Base-by-base conservation (phyloP, 2,329 filamentous ascomycete genomes). In the Blastomyces parvus region DNA sequence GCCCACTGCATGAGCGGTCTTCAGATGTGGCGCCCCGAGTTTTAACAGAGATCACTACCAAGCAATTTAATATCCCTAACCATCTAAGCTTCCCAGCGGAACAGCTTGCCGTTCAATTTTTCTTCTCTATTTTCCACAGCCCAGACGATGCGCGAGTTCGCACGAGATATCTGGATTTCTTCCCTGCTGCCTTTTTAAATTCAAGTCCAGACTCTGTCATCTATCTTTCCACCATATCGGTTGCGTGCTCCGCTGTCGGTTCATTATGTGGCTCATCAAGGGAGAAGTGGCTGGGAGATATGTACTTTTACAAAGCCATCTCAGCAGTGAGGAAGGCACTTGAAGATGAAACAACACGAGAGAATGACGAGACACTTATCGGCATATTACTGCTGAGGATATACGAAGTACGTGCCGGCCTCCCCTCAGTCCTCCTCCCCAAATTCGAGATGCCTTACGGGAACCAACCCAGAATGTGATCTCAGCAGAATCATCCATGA, bases 301-400 rank as follows among this genome's bases (percentile, higher is more conserved):
- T 30, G 9, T 55, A 55, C 25, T 55, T 55, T 33, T 30, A 17
- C 50, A 55, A 30, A 33, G 50, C 50, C 50, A 55, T 55, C 22
- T 55, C 50, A 8, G 50, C 50, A 33, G 50, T 55, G 30, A 55
- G 30, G 19, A 33, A n/a, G 17, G 50, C 50, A 6, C 25, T 55
- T 33, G 13, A 55, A 55, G 8, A 55, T 33, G 50, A 55, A 33
- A 33, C 25, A 55, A 55, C 13, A 19, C 17, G 50, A 8, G 50
- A 55, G 27, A 55, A 55, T 55, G 50, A 55, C 30, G 50, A 55
- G n/a, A 55, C 50, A 55, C 50, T 55, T 33, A 33, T 55, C 17
- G 50, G 25, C 14, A 55, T 55, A 30, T 55, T 55, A 55, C 50
- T 55, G 13, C 33, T 55, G 17, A 55, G 50, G 30, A 55, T 55